These are phyloP conservation scores for Stenocarpella maydis DNA, from an alignment of 2,329 filamentous ascomycete genomes.

Conservation along the genomic window DNA sequence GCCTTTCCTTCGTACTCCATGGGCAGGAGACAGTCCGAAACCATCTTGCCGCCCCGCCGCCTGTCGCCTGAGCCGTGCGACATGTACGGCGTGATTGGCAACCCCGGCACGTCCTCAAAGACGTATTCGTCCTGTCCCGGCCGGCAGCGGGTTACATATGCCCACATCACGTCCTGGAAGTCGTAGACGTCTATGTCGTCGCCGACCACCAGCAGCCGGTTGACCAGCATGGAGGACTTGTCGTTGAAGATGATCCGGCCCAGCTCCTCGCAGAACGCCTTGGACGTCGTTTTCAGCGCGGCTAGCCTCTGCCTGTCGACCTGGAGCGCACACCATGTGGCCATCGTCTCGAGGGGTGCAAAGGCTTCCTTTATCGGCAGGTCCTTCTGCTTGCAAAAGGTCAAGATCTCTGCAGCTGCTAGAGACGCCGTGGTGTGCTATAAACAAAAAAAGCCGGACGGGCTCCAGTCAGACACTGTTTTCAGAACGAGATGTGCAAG, in stretches of 20 bases:
- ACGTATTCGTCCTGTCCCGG: conserved; percentile 52
- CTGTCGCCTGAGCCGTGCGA: conserved; percentile 45
- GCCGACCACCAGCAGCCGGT: conserved; percentile 54
- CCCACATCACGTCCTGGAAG: conserved; percentile 50
- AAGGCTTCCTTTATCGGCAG: conserved; percentile 55
- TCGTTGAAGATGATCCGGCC: conserved; percentile 53
- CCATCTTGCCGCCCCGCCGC: not conserved
- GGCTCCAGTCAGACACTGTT: too few species aligned
- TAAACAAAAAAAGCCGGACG: too few species aligned
- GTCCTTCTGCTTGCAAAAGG: conserved; percentile 45
- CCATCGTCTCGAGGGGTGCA: conserved; percentile 54
- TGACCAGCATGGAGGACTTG: conserved; percentile 53
- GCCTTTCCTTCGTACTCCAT: not conserved
- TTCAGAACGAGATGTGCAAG: too few species aligned
- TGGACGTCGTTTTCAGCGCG: conserved; percentile 57
- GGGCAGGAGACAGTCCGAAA: not conserved
- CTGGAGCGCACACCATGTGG: conserved; percentile 59
- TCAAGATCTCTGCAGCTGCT: conserved; percentile 52
- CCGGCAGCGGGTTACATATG: conserved; percentile 55
- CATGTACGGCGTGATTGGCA: conserved; percentile 57
- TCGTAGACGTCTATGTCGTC: conserved; percentile 38
- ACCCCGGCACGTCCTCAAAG: conserved; percentile 53
- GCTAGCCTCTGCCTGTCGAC: conserved; percentile 65
- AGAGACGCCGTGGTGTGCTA: conserved; percentile 51
- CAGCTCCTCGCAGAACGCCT: conserved; percentile 49